Evolutionary conservation across 768 basidiomycete species (phyloP).

Genomic region (Tephrocybe rancida): DNA sequence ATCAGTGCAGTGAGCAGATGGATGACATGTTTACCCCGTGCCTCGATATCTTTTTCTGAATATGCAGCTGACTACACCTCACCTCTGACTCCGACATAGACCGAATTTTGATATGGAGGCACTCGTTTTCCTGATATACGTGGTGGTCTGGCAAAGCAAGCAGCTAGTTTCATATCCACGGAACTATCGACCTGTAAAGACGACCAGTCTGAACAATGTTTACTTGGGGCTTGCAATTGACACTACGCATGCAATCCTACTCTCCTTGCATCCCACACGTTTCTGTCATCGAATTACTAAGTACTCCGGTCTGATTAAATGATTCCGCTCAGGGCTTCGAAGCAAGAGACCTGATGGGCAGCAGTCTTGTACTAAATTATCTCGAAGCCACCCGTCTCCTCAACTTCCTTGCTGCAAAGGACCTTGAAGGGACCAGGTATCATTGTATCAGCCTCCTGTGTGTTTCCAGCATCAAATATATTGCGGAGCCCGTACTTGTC

Average conservation of each 20-base stretch:
- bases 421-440: not conserved
- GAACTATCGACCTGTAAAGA: too few relatives aligned
- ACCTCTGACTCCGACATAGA: too few relatives aligned
- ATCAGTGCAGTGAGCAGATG: not conserved
- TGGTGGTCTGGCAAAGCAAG: too few relatives aligned
- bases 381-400: not conserved
- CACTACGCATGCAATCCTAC: too few relatives aligned
- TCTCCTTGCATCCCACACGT: not conserved
- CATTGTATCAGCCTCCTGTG: not conserved
- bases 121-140: too few relatives aligned
- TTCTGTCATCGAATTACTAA: not conserved
- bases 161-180: too few relatives aligned
- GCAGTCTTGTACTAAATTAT: not conserved
- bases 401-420: not conserved
- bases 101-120: too few relatives aligned
- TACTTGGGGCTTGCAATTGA: too few relatives aligned
- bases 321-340: not conserved
- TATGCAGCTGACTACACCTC: too few relatives aligned
- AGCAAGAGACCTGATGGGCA: slow-evolving; percentile 18
- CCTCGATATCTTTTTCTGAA: too few relatives aligned
- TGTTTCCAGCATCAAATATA: not conserved
- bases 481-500: not conserved
- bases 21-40: not conserved
- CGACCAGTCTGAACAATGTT: too few relatives aligned
- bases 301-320: not conserved